Evolutionary conservation across 768 basidiomycete genomes (phyloP).

Genomic region (Auriscalpium microsporum): DNA sequence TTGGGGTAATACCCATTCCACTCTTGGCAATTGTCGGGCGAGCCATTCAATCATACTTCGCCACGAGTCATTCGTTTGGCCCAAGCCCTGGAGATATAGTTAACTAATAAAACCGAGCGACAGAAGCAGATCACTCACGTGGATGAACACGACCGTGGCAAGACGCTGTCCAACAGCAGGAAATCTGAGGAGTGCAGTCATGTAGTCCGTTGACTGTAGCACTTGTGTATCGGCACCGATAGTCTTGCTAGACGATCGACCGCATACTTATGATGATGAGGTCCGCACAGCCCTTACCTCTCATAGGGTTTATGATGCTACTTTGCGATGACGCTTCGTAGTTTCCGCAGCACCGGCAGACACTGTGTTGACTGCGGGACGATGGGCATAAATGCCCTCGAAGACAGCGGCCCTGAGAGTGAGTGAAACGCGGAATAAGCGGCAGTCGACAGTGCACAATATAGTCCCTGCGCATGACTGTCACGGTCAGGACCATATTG

Average conservation of each 20-base stretch:
- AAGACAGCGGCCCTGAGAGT: neutral
- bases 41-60: slow-evolving; percentile 25
- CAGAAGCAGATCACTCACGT: slow-evolving; percentile 13
- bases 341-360: neutral
- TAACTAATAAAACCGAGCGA: neutral
- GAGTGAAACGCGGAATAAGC: neutral
- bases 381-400: neutral
- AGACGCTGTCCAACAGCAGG: slow-evolving; percentile 10
- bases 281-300: neutral
- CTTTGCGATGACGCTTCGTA: neutral
- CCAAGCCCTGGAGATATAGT: slow-evolving; percentile 26
- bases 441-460: neutral
- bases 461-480: neutral
- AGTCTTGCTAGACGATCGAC: neutral
- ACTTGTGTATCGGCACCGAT: neutral
- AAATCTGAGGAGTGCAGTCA: slow-evolving; percentile 2
- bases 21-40: slow-evolving; percentile 27
- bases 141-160: slow-evolving; percentile 24
- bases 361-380: neutral
- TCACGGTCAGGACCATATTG: neutral
- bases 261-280: neutral
- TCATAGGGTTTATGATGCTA: neutral
- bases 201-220: slow-evolving; percentile 2
- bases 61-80: slow-evolving; percentile 33
- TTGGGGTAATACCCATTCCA: slow-evolving; percentile 38